Evolutionary conservation across 2,329 filamentous ascomycete genomes (phyloP).

Genomic region (Byssothecium circinans): DNA sequence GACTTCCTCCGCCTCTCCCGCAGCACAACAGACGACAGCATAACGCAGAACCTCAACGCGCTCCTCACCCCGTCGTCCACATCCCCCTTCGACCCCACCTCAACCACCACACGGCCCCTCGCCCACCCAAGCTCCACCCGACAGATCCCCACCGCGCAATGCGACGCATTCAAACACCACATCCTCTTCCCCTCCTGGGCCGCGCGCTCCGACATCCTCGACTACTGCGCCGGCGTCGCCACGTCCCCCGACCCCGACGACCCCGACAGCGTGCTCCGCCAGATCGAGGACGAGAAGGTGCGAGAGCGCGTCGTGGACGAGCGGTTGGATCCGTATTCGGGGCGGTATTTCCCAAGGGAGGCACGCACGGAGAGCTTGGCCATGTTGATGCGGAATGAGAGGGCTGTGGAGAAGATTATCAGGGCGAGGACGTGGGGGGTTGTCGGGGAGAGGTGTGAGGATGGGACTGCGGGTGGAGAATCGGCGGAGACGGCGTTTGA

Average conservation of each 20-base stretch:
- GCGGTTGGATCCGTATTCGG: slow-evolving; percentile 87
- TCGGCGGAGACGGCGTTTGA: slow-evolving; percentile 45
- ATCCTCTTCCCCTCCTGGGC: slow-evolving; percentile 91
- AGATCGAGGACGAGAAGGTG: slow-evolving; percentile 70
- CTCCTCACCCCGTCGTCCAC: slow-evolving; percentile 70
- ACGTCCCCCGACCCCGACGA: slow-evolving; percentile 86
- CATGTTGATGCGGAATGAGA: slow-evolving; percentile 71
- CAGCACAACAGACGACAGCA: slow-evolving; percentile 85
- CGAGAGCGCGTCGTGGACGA: slow-evolving; percentile 80
- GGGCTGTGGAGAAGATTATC: slow-evolving; percentile 76
- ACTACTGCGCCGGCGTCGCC: slow-evolving; percentile 86
- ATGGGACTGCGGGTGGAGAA: slow-evolving; percentile 52
- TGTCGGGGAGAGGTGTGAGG: slow-evolving; percentile 70
- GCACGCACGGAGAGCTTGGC: slow-evolving; percentile 79
- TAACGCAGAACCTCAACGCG: slow-evolving; percentile 89
- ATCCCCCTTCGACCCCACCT: slow-evolving; percentile 74
- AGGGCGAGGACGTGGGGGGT: slow-evolving; percentile 79
- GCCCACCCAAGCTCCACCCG: slow-evolving; percentile 49
- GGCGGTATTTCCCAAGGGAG: slow-evolving; percentile 77
- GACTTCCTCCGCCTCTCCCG: slow-evolving; percentile 91
- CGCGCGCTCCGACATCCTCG: slow-evolving; percentile 76
- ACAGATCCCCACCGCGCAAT: slow-evolving; percentile 64
- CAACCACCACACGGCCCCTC: slow-evolving; percentile 66
- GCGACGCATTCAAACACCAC: slow-evolving; percentile 70
- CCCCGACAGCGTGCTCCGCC: slow-evolving; percentile 70